A percentile compares a stretch with the other conserved stretches of the same genome.
phyloP scores from a whole-genome alignment of 768 basidiomycete genomes.

The Multifurca ochricompacta region DNA sequence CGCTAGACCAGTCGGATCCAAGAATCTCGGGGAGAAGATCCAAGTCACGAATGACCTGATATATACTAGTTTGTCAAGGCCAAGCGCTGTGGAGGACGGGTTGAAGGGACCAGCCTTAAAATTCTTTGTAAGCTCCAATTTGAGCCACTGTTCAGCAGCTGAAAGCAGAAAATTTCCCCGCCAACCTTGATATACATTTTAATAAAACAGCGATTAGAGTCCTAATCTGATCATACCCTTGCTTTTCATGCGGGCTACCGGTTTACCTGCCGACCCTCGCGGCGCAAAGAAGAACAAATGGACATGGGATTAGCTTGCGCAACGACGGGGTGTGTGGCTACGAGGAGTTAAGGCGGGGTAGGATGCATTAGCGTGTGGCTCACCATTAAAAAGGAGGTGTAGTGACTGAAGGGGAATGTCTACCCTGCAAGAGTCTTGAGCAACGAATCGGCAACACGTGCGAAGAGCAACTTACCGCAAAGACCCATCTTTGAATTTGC shows the following conservation, averaged over 20 bases:
- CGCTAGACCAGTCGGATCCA: constrained; percentile 94
- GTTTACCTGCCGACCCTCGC: constrained; percentile 81
- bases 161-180: constrained; percentile 89
- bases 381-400: constrained; percentile 85
- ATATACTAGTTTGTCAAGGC: constrained; percentile 5
- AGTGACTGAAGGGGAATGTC: constrained; percentile 90
- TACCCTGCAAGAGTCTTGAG: constrained; percentile 42
- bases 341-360: neutral
- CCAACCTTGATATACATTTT: constrained; percentile 54
- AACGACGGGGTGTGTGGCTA: constrained; percentile 88
- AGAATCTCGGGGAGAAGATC: constrained; percentile 90
- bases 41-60: constrained; percentile 82
- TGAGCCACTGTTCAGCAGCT: constrained; percentile 90
- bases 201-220: neutral
- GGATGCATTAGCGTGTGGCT: neutral
- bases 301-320: constrained; percentile 89
- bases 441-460: neutral
- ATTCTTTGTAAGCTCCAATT: constrained; percentile 93
- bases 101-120: constrained; percentile 52
- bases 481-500: constrained; percentile 89
- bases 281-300: constrained; percentile 95
- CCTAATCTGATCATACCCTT: constrained; percentile 46
- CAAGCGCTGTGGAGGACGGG: constrained; percentile 1
- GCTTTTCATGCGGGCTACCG: constrained; percentile 89
- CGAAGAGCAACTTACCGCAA: constrained; percentile 46